These are phyloP conservation scores for Diaporthe caulivora DNA, from an alignment of 2,329 filamentous ascomycete genomes.

Conservation along the genomic window DNA sequence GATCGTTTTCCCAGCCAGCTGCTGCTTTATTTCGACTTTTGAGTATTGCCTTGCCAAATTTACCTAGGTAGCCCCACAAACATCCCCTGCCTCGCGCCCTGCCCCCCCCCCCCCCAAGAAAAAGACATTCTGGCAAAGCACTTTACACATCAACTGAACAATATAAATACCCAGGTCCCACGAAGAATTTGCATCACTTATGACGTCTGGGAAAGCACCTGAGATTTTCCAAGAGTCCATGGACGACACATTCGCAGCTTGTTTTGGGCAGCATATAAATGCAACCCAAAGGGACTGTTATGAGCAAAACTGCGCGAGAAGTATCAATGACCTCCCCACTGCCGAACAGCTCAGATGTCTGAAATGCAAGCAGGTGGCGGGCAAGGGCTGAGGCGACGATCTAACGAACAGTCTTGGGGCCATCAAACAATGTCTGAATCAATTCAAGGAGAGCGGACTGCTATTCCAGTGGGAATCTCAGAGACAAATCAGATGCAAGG, in stretches of 20 bases:
- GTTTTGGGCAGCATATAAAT: neutral
- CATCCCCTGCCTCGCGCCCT: too few relatives aligned
- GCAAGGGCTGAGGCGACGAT: neutral
- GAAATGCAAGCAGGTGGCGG: neutral
- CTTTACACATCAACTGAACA: too few relatives aligned
- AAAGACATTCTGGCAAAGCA: neutral
- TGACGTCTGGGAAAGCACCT: neutral
- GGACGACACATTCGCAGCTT: neutral
- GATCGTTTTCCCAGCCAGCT: too few relatives aligned
- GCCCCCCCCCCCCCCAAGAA: too few relatives aligned
- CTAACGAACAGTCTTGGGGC: neutral
- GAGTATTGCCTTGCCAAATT: too few relatives aligned
- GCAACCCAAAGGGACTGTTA: neutral
- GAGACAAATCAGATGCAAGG: neutral
- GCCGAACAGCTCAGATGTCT: neutral
- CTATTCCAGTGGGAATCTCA: neutral
- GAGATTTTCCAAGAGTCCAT: neutral
- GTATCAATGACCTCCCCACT: neutral
- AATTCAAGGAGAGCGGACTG: neutral
- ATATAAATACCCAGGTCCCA: too few relatives aligned
- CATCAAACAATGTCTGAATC: neutral
- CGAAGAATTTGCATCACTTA: neutral
- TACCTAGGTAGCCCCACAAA: too few relatives aligned
- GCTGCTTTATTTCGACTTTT: too few relatives aligned
- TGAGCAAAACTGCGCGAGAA: neutral